A percentile compares a stretch with the other conserved stretches of the same genome.
These are phyloP conservation scores for Suillus ampliporus DNA, from an alignment of 768 basidiomycete genomes.

Conservation along the genomic window DNA sequence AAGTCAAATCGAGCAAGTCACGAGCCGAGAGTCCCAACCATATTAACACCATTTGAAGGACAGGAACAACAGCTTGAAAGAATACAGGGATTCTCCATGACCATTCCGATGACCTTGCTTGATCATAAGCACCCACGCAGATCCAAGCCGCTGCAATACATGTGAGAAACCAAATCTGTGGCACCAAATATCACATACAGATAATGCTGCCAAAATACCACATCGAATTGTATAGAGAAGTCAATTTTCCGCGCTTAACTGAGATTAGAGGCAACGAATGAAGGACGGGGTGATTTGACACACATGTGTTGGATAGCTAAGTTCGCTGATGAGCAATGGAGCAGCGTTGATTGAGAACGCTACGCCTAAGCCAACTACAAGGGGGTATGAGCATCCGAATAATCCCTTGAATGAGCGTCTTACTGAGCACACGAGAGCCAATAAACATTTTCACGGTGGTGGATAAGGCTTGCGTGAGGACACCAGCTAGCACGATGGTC, in stretches of 20 bases:
- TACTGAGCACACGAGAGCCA: constrained; percentile 53
- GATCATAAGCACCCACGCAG: constrained; percentile 49
- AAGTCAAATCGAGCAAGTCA: background rate
- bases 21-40: constrained; percentile 44
- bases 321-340: constrained; percentile 66
- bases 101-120: constrained; percentile 48
- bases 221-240: constrained; percentile 69
- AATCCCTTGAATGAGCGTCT: background rate
- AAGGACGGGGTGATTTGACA: constrained; percentile 17
- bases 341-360: constrained; percentile 66
- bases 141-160: constrained; percentile 48
- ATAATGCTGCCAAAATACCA: constrained; percentile 80
- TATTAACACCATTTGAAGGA: constrained; percentile 58
- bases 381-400: background rate
- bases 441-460: constrained; percentile 57
- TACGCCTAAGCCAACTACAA: constrained; percentile 67
- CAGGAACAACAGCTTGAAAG: constrained; percentile 62
- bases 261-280: background rate
- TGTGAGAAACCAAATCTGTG: background rate
- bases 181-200: constrained; percentile 30
- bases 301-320: constrained; percentile 75
- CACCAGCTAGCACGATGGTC: constrained; percentile 67
- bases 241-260: constrained; percentile 55
- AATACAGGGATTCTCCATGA: constrained; percentile 72
- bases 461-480: constrained; percentile 58